phyloP scores from a whole-genome alignment of 2,329 filamentous ascomycete species.

The Fusarium albosuccineum region DNA sequence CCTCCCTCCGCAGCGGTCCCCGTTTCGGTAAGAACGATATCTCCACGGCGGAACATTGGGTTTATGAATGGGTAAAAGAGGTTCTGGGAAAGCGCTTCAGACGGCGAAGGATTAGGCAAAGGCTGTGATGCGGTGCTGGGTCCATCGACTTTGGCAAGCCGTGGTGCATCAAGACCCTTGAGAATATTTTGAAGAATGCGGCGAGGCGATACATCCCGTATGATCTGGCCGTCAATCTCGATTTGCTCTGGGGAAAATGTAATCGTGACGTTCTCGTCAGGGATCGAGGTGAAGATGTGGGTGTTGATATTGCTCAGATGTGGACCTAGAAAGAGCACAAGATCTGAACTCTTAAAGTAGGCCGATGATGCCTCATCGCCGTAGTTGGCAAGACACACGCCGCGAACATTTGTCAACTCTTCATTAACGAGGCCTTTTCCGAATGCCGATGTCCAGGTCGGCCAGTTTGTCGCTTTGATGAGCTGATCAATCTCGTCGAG shows the following conservation, averaged over 20 bases:
- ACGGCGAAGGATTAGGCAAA: neutral
- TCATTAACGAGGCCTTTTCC: conserved; percentile 66
- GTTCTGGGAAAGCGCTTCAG: neutral
- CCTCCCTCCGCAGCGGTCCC: neutral
- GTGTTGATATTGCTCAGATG: neutral
- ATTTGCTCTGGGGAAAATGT: neutral
- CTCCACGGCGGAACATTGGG: neutral
- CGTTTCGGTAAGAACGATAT: neutral
- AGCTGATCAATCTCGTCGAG: neutral
- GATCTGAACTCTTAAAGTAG: neutral
- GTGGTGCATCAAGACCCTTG: too few species aligned
- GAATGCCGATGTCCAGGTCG: conserved; percentile 55
- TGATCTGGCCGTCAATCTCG: too few species aligned
- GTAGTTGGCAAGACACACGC: conserved; percentile 61
- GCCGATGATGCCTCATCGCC: conserved; percentile 36
- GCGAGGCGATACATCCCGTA: too few species aligned
- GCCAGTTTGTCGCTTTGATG: neutral
- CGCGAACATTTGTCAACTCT: conserved; percentile 60
- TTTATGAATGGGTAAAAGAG: neutral
- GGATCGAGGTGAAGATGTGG: neutral
- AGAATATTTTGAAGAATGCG: too few species aligned
- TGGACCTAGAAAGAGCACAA: neutral
- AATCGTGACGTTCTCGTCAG: neutral
- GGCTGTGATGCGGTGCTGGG: too few species aligned
- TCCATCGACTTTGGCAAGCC: too few species aligned